These are phyloP conservation scores for Phytophthora idaei DNA, from an alignment of 352 stramenopile species.

Conservation along the genomic window DNA sequence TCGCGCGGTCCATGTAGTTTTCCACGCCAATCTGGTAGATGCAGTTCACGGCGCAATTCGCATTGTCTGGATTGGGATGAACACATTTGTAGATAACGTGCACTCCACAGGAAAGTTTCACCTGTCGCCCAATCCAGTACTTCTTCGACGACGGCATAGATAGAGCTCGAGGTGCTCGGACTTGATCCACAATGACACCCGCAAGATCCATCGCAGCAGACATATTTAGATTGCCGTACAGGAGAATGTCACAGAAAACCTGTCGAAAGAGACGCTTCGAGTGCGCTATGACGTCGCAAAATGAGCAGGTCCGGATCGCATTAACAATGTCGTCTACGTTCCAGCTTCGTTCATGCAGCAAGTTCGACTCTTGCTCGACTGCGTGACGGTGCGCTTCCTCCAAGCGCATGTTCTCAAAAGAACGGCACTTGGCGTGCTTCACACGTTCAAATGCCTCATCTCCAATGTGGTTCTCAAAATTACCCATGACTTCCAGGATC, in stretches of 20 bases:
- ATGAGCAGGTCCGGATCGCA: conserved; percentile 33
- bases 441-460: conserved; percentile 53
- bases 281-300: conserved; percentile 39
- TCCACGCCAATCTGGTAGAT: conserved; percentile 62
- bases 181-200: conserved; percentile 33
- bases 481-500: conserved; percentile 45
- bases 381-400: conserved; percentile 57
- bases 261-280: conserved; percentile 41
- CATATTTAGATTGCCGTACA: conserved; percentile 61
- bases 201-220: conserved; percentile 31
- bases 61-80: conserved; percentile 58
- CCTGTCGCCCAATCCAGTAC: conserved; percentile 35
- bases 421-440: conserved; percentile 42
- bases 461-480: conserved; percentile 34
- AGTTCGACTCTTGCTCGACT: conserved; percentile 37
- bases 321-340: conserved; percentile 42
- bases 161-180: conserved; percentile 13
- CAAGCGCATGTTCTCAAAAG: conserved; percentile 54
- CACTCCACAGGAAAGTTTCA: conserved; percentile 30
- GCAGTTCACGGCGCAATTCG: conserved; percentile 58
- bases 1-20: conserved; percentile 44
- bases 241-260: conserved; percentile 47
- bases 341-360: conserved; percentile 46
- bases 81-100: conserved; percentile 38
- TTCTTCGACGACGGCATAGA: conserved; percentile 36